A percentile compares a stretch with the other conserved stretches of the same genome.
Conservation (phyloP, 2,329 filamentous ascomycete genomes). For the Lizonia empirigonia region DNA sequence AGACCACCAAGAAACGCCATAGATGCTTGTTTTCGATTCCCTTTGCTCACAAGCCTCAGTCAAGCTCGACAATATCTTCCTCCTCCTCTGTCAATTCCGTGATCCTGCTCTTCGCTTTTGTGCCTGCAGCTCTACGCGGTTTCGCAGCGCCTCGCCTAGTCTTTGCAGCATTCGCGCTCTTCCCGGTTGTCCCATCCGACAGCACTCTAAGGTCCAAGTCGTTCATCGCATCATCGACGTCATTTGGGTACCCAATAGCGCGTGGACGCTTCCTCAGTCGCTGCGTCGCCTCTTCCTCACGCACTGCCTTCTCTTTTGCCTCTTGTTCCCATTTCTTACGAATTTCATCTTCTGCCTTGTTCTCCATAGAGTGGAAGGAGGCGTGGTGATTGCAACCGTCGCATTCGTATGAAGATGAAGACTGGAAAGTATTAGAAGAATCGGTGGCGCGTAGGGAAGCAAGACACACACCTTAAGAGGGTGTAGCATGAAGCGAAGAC, state of each 20-base stretch:
- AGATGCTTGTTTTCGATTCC: background rate
- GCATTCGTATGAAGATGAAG: constrained; percentile 59
- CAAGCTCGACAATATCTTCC: constrained; percentile 35
- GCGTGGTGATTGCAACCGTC: constrained; percentile 63
- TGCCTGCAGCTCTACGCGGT: constrained; percentile 8
- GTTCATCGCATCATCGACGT: background rate
- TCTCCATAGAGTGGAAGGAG: constrained; percentile 60
- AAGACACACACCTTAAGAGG: constrained; percentile 55
- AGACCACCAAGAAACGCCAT: background rate
- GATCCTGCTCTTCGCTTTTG: constrained; percentile 24
- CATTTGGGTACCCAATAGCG: constrained; percentile 29
- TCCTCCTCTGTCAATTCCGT: constrained; percentile 30
- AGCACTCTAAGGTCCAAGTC: background rate
- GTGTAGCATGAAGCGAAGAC: constrained; percentile 63
- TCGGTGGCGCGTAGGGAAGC: background rate
- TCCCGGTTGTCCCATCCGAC: background rate
- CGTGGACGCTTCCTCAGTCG: constrained; percentile 38
- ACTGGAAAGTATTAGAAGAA: constrained; percentile 31
- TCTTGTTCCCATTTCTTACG: constrained; percentile 53
- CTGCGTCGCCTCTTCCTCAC: constrained; percentile 15
- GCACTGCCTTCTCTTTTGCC: constrained; percentile 37
- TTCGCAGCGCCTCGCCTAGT: constrained; percentile 13
- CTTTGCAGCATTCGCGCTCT: background rate
- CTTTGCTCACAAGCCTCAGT: constrained; percentile 20
- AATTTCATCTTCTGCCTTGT: constrained; percentile 55